Base-by-base conservation (phyloP, 306 rosid species). In the Ammopiptanthus mongolicus region DNA sequence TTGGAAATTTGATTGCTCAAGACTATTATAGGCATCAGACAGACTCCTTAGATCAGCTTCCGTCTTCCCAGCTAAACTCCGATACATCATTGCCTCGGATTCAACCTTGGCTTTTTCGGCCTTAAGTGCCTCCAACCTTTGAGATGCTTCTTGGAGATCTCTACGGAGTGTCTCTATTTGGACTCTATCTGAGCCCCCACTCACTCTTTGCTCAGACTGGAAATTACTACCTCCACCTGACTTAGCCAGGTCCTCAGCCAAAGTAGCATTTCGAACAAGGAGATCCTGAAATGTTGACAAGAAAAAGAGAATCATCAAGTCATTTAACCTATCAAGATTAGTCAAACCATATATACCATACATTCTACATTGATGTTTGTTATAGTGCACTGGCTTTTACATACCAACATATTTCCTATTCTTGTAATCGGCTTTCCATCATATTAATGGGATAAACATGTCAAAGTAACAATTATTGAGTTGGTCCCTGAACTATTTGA, bases 11-110 rank as follows among this genome's bases (percentile, higher is more conserved):
- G 91, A 81, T 58, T 90, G 97, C 81, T 95, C 99, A 41, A 95
- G 97, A 74, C 97, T 95, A 82, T 95, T 95, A 85, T 92, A 95
- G 10, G 99, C 99, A 81, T 88, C 96, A 0, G 97, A 95, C 22
- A 95, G 88, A 75, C 97, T 92, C 91, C 90, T 85, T 57, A 95
- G 88, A 72, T 95, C 99, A 3, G 97, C 78, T 84, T 95, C 99
- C 53, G 80, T 87, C 91, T 95, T 95, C 69, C 89, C 88, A 5
- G 99, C 97, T 74, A 90, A 81, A 76, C 84, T 90, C 68, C 19
- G 84, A 74, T 90, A 90, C 86, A 66, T 80, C 10, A 57, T 71
- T 55, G 89, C 92, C 81, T 95, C 97, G 0, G 97, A 90, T 74
- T 92, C 99, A 36, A 81, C 60, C 76, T 87, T 86, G 75, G 87